These are phyloP conservation scores for Diospyros lotus DNA, from an alignment of 148 eudicot genomes.

Conservation along the genomic window DNA sequence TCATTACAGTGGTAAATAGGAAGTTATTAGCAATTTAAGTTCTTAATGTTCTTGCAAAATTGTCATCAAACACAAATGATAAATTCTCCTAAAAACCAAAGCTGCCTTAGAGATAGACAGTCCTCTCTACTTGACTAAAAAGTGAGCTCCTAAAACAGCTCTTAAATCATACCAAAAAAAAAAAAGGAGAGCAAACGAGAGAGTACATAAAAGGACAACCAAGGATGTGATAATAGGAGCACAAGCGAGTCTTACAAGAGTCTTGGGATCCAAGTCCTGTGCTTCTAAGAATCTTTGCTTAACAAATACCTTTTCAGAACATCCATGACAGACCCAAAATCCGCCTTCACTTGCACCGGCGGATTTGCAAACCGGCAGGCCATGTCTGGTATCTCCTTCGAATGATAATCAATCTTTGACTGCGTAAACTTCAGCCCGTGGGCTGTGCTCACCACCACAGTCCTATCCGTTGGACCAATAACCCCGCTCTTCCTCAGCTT, in stretches of 20 bases:
- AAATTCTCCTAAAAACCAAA: too few species aligned
- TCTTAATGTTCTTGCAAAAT: too few species aligned
- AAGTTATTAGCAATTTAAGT: too few species aligned
- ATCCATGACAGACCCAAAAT: conserved; percentile 96
- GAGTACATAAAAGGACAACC: too few species aligned
- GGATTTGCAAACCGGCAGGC: conserved; percentile 76
- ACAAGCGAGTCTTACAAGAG: neutral
- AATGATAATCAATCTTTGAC: conserved; percentile 24
- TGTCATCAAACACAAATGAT: too few species aligned
- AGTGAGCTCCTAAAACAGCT: too few species aligned
- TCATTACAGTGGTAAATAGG: too few species aligned
- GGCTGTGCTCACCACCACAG: conserved; percentile 23
- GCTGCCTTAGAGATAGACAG: too few species aligned
- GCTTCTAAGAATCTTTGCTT: conserved; percentile 22
- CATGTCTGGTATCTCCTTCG: conserved; percentile 66
- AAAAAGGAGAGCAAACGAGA: too few species aligned
- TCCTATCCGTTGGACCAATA: conserved; percentile 28
- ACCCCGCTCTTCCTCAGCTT: conserved; percentile 76
- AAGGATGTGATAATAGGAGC: neutral
- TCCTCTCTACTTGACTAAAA: too few species aligned
- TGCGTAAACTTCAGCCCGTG: conserved; percentile 19
- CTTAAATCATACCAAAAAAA: too few species aligned
- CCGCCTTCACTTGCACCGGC: conserved; percentile 76
- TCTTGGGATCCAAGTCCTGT: too few species aligned
- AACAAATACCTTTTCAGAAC: conserved; percentile 63